Evolutionary conservation across 2,329 filamentous ascomycete genomes (phyloP), one percentile per base, ranked within the genome.

Genomic region (Fusarium gaditjirri): DNA sequence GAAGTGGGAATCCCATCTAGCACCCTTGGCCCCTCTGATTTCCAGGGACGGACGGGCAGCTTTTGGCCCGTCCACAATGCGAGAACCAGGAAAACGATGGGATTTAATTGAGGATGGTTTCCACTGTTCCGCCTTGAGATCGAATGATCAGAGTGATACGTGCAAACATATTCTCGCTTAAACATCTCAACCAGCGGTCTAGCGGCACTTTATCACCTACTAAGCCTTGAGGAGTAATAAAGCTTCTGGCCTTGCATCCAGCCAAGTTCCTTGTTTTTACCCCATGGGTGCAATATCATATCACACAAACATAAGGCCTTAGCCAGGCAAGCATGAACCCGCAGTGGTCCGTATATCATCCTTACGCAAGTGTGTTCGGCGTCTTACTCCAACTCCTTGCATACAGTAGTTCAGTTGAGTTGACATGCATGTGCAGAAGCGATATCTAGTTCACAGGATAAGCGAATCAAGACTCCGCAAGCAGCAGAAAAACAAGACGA

Each of bases 371-470:
- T 65, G 63, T 61, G 63, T 68, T 63, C 61, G 55, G 59, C 68
- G 43, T 67, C 64, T 54, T 65, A 46, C 52, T 59, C 57, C 64
- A 50, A 35, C 66, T 75, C 52, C 71, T 69, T 75, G 68, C 74
- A 61, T 72, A 64, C 59, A 63, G 33, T 63, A 64, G 61, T 53
- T 58, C 47, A 65, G 47, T 39, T 56, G 62, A 57, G 52, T 61
- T 75, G 57, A 69, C 71, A 63, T 76, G 73, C 73, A 75, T 76
- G 71, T 76, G 73, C 73, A 72, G 66, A 65, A 67, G 49, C 25
- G 67, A 59, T 53, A 41, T 58, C 33, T 43, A 46, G 58, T 61
- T 57, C 35, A 31, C n/a, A 61, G 39, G 53, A 64, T 71, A 61
- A 68, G 70, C 70, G 70, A 73, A 73, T 71, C 54, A 55, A 33